phyloP scores from a whole-genome alignment of 2,329 filamentous ascomycete genomes.

The Nemania abortiva region DNA sequence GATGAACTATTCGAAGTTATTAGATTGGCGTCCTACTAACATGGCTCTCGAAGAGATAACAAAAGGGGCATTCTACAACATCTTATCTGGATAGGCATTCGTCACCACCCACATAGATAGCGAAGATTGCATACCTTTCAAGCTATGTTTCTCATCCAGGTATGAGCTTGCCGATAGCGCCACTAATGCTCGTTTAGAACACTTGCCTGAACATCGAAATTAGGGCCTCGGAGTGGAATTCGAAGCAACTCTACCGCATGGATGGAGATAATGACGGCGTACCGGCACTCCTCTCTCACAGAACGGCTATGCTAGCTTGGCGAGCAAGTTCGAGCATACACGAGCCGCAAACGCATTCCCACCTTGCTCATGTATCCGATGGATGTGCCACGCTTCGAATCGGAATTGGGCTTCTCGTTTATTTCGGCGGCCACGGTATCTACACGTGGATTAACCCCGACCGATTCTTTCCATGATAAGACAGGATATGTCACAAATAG shows the following conservation, averaged over 20 bases:
- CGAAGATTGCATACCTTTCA: not conserved
- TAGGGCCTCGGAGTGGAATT: not conserved
- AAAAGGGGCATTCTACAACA: not conserved
- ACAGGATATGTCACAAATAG: no score
- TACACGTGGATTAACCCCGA: not conserved
- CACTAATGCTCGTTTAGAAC: not conserved
- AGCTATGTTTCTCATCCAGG: no score
- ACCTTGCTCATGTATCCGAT: no score
- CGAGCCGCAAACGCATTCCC: no score
- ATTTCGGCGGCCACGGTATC: no score
- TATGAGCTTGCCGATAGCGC: not conserved
- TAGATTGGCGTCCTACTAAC: not conserved
- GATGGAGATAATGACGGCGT: no score
- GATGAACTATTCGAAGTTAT: not conserved
- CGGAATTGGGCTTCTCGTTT: no score
- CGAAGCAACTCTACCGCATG: not conserved
- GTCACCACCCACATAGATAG: not conserved
- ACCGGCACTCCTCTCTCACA: no score
- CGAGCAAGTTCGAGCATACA: no score
- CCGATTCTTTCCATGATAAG: not conserved
- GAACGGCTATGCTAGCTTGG: no score
- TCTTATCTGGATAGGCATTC: not conserved
- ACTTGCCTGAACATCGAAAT: not conserved
- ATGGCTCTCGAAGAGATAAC: not conserved
- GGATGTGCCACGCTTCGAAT: no score